Evolutionary conservation across 805 yeast genomes (phyloP), one percentile per base, ranked within the genome.

Genomic region (Lipomyces spencermartinsiae): DNA sequence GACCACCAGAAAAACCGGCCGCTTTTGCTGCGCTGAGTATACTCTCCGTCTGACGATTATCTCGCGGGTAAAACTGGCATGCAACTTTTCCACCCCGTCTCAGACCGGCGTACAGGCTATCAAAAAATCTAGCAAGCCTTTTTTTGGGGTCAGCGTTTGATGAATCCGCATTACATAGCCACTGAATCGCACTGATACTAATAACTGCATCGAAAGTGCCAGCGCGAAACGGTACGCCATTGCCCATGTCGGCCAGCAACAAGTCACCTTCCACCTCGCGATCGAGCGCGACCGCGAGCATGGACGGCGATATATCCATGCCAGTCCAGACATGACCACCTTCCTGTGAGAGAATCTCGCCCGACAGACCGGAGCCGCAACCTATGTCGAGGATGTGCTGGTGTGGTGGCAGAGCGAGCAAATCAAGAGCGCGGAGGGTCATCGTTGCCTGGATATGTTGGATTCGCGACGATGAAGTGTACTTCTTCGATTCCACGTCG

Each of bases 401-500:
- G 37, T 80, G 82, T 1, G 87, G 86, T 37, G 90, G 89, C 53
- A 95, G 80, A 77, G 93, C 91, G 65, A 95, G 81, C 49, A 95
- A 82, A 74, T 95, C 99, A 59, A 95, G 81, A 0, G 98, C 97
- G 74, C 99, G 84, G 57, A 94, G 83, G 0, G 99, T 93, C 99
- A 95, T 95, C 77, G 92, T 91, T 1, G 98, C 98, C 80, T 95
- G 99, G 75, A 95, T 95, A 77, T 93, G 97, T 81, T 95, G 99
- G 61, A 95, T 97, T 84, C 99, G 95, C 4, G 97, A 90, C 4
- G 97, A 91, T 1, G 90, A 84, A 0, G 98, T 95, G 79, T 95
- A 95, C 76, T 95, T 95, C 71, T 84, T 83, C 0, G 98, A 91
- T 79, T 95, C 99, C 1, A 87, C 80, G 64, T 93, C 98, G 83